These are phyloP conservation scores for Oxyria digyna DNA, from an alignment of 148 eudicot species.

Conservation along the genomic window DNA sequence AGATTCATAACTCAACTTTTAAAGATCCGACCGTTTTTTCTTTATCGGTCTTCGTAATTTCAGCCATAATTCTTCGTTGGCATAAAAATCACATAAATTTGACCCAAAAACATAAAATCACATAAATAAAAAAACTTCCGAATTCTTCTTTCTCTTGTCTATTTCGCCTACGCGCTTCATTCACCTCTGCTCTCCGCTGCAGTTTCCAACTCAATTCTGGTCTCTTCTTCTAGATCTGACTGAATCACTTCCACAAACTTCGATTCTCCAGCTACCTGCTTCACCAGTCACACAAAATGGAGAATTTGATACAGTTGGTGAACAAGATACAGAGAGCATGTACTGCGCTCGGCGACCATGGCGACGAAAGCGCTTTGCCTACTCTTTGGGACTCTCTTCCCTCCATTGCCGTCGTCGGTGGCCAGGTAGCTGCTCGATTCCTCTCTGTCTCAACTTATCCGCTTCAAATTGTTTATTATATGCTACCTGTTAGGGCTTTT, in stretches of 20 bases:
- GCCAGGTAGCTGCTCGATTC: slow-evolving; percentile 50
- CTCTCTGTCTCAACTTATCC: background rate
- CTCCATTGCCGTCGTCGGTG: slow-evolving; percentile 96
- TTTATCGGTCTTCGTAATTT: background rate
- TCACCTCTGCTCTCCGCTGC: background rate
- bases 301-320: slow-evolving; percentile 62
- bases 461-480: background rate
- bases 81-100: too few relatives aligned
- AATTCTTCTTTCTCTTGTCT: background rate
- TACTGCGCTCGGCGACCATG: slow-evolving; percentile 89
- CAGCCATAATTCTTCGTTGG: too few relatives aligned
- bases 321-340: slow-evolving; percentile 91
- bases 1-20: background rate
- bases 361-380: slow-evolving; percentile 89
- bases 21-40: background rate
- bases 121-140: background rate
- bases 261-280: background rate
- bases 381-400: slow-evolving; percentile 98
- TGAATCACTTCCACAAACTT: background rate
- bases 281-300: slow-evolving; percentile 29
- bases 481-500: background rate
- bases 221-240: background rate
- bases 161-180: background rate
- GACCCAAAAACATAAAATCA: background rate
- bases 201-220: background rate